Base-by-base conservation (phyloP, 768 basidiomycete genomes). In the Hortiboletus campestris region DNA sequence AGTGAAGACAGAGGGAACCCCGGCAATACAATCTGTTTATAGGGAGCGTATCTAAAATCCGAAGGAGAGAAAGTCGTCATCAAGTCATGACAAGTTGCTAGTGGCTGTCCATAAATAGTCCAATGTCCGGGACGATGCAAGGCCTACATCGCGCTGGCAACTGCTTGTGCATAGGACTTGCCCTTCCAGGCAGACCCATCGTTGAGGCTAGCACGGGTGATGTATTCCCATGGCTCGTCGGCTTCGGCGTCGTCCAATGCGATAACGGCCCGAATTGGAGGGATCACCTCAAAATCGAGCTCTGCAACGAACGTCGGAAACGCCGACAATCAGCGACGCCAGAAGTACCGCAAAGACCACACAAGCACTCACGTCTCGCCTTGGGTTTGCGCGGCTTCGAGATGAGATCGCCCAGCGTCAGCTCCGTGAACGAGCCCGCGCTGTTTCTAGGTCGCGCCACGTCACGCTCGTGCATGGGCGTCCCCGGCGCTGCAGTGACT, bases 221-320 rank as follows among this genome's bases (percentile, higher is more conserved):
- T 36, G 46, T 73, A 72, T 35, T 71, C 71, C 70, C 70, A 71
- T 20, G 65, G 58, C 25, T 71, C 70, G 20, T 73, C 65, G 6
- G 46, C 44, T 12, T 71, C 69, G 1, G 40, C 49, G 36, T 71
- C 70, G 16, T 71, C 70, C 57, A 73, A 59, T 41, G 58, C 70
- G 43, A 71, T 71, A 51, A 71, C 70, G 13, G 67, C 38, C 39
- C 69, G 71, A 48, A 73, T 53, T 10, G 65, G 69, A 17, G 70
- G 63, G 4, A 71, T 43, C 55, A 71, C 49, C 46, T 73, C 70
- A 22, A 71, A 71, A 45, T 67, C 70, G 22, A 63, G 51, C 40
- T 44, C 70, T 71, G 40, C 25, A 41, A 35, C 35, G 25, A 19
- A 56, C 34, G 8, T n/a, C 11, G 20, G 14, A 7, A 4, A 40